Base-by-base conservation (phyloP, 2,329 filamentous ascomycete species). In the Ascocoryne sarcoides region DNA sequence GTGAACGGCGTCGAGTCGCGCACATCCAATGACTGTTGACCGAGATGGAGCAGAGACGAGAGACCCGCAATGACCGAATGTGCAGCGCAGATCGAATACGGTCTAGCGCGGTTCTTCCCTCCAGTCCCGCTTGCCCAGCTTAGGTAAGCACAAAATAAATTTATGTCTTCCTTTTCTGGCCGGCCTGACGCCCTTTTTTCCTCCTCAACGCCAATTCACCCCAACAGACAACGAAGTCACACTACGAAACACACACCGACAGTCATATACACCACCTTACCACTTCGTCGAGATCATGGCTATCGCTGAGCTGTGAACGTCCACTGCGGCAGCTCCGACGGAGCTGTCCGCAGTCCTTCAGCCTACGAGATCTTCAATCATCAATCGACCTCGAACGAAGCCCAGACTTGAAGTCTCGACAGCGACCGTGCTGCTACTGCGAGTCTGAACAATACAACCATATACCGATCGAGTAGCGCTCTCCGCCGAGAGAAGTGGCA, bases 271-370 rank as follows among this genome's bases (percentile, higher is more conserved):
- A 46, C 44, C 33, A 40, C 48, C 41, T 41, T 48, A 55, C 23
- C 53, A 47, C 79, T 82, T 80, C 71, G 79, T 84, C 81, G 79
- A 83, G 70, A 71, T 69, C 65, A 81, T 79, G 79, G 79, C 81
- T 73, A 70, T 83, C 81, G 81, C 79, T 84, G 82, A 82, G 83
- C 84, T 90, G 82, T 93, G 88, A 89, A 86, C 76, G 68, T 75
- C 79, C 79, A 81, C 83, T 88, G 78, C 80, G 80, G 76, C 71
- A 67, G 65, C 61, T 61, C 61, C 55, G 59, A 62, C 33, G 59
- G 63, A 65, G 65, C 67, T 72, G 75, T 75, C 75, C 75, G 79
- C 76, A 88, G 84, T 86, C 82, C 82, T 79, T 78, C 82, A 87
- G 84, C 81, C 52, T 81, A 79, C 70, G 82, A 87, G 73, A 73